A percentile compares a stretch with the other conserved stretches of the same genome.
phyloP scores from a whole-genome alignment of 140 eudicot genomes.

The Stevia rebaudiana region DNA sequence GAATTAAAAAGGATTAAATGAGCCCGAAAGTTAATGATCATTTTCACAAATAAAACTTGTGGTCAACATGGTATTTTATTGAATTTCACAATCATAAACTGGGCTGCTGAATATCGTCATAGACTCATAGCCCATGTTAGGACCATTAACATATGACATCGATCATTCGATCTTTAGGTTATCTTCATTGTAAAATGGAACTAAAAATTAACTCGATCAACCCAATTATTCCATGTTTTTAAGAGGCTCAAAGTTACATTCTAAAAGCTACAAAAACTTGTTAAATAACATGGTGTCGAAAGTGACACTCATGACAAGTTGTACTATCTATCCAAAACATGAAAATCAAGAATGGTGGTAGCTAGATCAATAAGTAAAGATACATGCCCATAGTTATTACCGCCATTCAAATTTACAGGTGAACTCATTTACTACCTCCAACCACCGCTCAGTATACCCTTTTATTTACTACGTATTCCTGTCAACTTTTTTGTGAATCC shows the following conservation, averaged over 20 bases:
- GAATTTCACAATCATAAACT: too few relatives aligned
- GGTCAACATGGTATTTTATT: too few relatives aligned
- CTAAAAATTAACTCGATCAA: too few relatives aligned
- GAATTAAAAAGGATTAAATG: too few relatives aligned
- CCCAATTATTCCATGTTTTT: too few relatives aligned
- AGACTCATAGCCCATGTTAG: too few relatives aligned
- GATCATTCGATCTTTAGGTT: too few relatives aligned
- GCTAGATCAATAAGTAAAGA: conserved; percentile 13
- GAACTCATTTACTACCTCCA: conserved; percentile 51
- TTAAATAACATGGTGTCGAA: neutral
- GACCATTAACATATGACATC: too few relatives aligned
- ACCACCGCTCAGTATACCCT: conserved; percentile 25
- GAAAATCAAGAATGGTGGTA: conserved; percentile 19
- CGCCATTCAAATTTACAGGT: conserved; percentile 43
- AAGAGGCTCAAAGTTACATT: neutral
- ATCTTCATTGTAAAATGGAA: too few relatives aligned
- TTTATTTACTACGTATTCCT: conserved; percentile 26
- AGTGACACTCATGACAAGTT: neutral
- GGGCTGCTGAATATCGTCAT: too few relatives aligned
- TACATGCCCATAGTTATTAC: conserved; percentile 32
- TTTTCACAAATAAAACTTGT: too few relatives aligned
- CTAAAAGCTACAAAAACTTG: neutral
- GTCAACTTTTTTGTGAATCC: conserved; percentile 28
- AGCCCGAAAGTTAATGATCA: too few relatives aligned
- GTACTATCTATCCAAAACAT: neutral